Evolutionary conservation across 768 basidiomycete species (phyloP), one percentile per base, ranked within the genome.

Genomic region (Nidularia pulvinata): DNA sequence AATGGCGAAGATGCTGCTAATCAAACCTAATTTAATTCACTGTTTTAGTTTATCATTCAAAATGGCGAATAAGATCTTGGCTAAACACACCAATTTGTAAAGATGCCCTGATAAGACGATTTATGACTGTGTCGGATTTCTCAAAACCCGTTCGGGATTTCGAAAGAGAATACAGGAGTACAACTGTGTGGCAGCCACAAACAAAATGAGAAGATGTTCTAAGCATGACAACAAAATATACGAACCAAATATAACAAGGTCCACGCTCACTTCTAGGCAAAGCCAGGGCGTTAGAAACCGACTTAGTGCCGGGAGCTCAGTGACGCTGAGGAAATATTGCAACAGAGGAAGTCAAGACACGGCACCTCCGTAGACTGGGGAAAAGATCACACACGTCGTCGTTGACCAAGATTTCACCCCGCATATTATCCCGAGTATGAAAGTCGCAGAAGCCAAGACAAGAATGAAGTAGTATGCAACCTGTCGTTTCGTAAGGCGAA

Each of bases 51-150:
- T n/a, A 47, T 13, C 19, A 53, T 14, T 22, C 14, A 19, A 33
- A 14, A 44, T 4, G n/a, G 22, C 7, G n/a, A 39, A 39, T 39
- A 39, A 39, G n/a, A n/a, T n/a, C n/a, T n/a, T n/a, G n/a, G n/a
- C n/a, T n/a, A 39, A 39, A 39, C 55, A 35, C 30, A 53, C 72
- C 70, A 3, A 70, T 70, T 45, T 71, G 72, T 7, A 72, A 55
- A 7, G 72, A 64, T 22, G 64, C 66, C 19, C 68, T 65, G 43
- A 72, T 70, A 4, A 72, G 61, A 14, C 67, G 61, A 43, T 70
- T 71, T 16, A 72, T 55, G 22, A 71, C 56, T 1, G 60, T 65
- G 51, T 76, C 69, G 13, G 65, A 69, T 48, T 52, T 67, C 7
- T 56, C 61, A 49, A 69, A 68, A 13, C 71, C 71, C 25, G 69